Evolutionary conservation across 495 filamentous ascomycete genomes (phyloP).

Genomic region (Patellaria atrata): DNA sequence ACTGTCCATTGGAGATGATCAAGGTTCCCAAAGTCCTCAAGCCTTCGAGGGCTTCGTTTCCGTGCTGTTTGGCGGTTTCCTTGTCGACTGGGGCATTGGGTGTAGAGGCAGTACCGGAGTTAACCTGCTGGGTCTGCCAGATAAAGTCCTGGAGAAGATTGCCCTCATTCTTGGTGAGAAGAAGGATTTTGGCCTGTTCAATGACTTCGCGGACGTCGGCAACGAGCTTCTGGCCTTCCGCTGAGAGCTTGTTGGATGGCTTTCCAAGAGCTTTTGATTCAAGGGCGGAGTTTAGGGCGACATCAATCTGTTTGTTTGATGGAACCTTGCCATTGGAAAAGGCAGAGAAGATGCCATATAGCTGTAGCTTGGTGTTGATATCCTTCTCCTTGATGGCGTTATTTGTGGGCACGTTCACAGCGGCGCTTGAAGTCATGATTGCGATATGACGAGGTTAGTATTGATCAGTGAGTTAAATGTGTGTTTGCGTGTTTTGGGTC

Average conservation of each 20-base stretch:
- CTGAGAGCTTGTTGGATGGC: constrained; percentile 66
- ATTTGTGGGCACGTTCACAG: constrained; percentile 33
- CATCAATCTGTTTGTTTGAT: constrained; percentile 93
- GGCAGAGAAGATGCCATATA: constrained; percentile 82
- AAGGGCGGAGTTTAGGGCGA: constrained; percentile 76
- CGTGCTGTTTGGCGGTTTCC: constrained; percentile 64
- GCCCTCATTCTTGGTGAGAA: constrained; percentile 92
- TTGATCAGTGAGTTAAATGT: too few species aligned
- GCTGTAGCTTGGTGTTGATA: constrained; percentile 85
- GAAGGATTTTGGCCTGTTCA: constrained; percentile 69
- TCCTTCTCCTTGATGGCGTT: constrained; percentile 36
- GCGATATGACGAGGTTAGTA: too few species aligned
- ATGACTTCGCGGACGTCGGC: constrained; percentile 69
- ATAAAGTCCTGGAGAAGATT: constrained; percentile 93
- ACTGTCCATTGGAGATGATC: constrained; percentile 90
- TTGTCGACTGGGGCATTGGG: constrained; percentile 58
- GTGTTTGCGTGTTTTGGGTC: too few species aligned
- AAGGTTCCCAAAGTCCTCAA: constrained; percentile 77
- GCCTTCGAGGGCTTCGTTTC: constrained; percentile 68
- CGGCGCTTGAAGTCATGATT: constrained; percentile 12
- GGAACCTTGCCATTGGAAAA: constrained; percentile 85
- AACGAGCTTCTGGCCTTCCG: constrained; percentile 65
- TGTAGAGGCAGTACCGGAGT: constrained; percentile 38
- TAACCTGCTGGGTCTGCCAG: constrained; percentile 72
- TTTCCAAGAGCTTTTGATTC: constrained; percentile 46